Conservation (phyloP, 768 basidiomycete species). For the Inosperma sp. region DNA sequence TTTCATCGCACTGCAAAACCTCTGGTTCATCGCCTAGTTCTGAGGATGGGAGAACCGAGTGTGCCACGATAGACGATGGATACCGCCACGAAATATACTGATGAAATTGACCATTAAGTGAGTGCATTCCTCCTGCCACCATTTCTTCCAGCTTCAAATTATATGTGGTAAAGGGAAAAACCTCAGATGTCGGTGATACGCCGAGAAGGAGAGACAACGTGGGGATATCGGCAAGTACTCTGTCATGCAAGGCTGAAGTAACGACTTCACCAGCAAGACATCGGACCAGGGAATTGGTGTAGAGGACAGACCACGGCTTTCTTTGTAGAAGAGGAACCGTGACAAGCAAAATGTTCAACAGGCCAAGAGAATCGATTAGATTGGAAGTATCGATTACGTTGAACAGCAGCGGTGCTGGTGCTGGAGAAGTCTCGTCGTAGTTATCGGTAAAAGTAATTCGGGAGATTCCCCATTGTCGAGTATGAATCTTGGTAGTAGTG, state of each 20-base stretch:
- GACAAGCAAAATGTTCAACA: conserved; percentile 41
- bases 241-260: conserved; percentile 27
- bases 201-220: conserved; percentile 42
- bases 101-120: conserved; percentile 23
- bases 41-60: conserved; percentile 16
- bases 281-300: conserved; percentile 40
- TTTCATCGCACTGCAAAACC: conserved; percentile 22
- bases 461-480: conserved; percentile 32
- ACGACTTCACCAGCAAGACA: background rate
- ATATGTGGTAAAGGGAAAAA: conserved; percentile 37
- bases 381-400: conserved; percentile 50
- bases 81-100: conserved; percentile 28
- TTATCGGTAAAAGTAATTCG: conserved; percentile 24
- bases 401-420: conserved; percentile 34
- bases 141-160: conserved; percentile 38
- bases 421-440: conserved; percentile 19
- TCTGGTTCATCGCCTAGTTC: conserved; percentile 11
- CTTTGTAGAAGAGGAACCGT: conserved; percentile 35
- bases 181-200: conserved; percentile 35
- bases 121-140: conserved; percentile 34
- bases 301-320: conserved; percentile 30
- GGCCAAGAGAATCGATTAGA: conserved; percentile 43
- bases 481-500: conserved; percentile 28
- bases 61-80: conserved; percentile 29
- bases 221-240: conserved; percentile 36